Evolutionary conservation across 495 filamentous ascomycete genomes (phyloP), one percentile per base, ranked within the genome.

Genomic region (Penicillium verhagenii): DNA sequence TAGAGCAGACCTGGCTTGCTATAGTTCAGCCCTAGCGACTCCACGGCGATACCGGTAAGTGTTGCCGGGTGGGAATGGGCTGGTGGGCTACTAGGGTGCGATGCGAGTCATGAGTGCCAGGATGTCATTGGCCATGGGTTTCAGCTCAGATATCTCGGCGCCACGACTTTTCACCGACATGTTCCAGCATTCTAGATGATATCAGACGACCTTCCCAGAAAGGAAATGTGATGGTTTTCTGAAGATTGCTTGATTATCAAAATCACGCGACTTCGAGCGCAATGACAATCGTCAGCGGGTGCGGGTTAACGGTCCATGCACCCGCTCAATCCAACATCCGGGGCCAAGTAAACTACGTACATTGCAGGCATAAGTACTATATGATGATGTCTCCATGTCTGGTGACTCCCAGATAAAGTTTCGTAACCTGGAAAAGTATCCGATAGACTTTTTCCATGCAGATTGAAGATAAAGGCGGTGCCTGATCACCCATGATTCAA

Each of bases 81-180:
- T 21, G n/a, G n/a, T n/a, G n/a, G n/a, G 18, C 16, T 42, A 39
- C 18, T 19, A 31, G 18, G 14, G n/a, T 39, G 9, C 18, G 10
- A 42, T 9, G 6, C 18, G 38, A 21, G n/a, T 19, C 18, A 35
- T 16, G 0, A n/a, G 33, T 35, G 3, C 33, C 33, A n/a, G 0
- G 10, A 35, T 35, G 16, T 16, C 4, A 35, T 35, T 35, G 33
- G 13, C 6, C 16, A n/a, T 35, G 33, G 35, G 42, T 23, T 16
- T 56, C 50, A 53, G 53, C 58, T 50, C 37, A 31, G 50, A 33
- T 19, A 51, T 43, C 45, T 43, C n/a, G n/a, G 48, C 58, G 49
- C 58, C 58, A 56, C 53, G 13, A 18, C 24, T 25, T 9, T 18
- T 25, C 35, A n/a, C 43, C 40, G 18, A 33, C 8, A 18, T n/a